These are phyloP conservation scores for Crithidia acanthocephali DNA, from an alignment of 208 protist species.

Conservation along the genomic window DNA sequence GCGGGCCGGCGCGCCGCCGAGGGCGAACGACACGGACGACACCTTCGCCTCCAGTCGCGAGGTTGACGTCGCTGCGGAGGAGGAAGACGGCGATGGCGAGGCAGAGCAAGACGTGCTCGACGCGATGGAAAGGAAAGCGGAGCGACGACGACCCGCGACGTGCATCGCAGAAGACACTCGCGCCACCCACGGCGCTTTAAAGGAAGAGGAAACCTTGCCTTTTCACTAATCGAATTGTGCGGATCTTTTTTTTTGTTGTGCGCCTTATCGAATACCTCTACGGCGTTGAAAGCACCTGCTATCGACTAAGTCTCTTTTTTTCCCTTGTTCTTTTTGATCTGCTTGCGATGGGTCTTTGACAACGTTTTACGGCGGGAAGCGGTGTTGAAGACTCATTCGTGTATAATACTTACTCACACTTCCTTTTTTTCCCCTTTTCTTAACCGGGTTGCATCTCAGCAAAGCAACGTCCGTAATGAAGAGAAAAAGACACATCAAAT, in stretches of 20 bases:
- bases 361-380: background rate
- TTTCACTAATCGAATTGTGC: background rate
- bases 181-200: background rate
- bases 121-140: background rate
- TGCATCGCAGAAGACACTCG: slow-evolving; percentile 5
- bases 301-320: too few species aligned
- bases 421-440: background rate
- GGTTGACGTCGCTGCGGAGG: background rate
- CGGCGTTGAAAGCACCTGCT: too few species aligned
- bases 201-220: background rate
- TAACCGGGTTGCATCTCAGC: background rate
- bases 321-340: background rate
- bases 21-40: too few species aligned
- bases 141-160: background rate
- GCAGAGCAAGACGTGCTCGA: background rate
- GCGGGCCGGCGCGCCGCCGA: background rate
- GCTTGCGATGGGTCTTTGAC: background rate
- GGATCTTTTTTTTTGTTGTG: too few species aligned
- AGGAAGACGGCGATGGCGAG: background rate
- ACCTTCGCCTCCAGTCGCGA: too few species aligned
- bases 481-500: too few species aligned
- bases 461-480: too few species aligned
- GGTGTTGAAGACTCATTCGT: background rate
- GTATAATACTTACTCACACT: background rate
- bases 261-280: too few species aligned